phyloP scores from a whole-genome alignment of 2,329 filamentous ascomycete genomes.

The Talaromyces verruculosus region DNA sequence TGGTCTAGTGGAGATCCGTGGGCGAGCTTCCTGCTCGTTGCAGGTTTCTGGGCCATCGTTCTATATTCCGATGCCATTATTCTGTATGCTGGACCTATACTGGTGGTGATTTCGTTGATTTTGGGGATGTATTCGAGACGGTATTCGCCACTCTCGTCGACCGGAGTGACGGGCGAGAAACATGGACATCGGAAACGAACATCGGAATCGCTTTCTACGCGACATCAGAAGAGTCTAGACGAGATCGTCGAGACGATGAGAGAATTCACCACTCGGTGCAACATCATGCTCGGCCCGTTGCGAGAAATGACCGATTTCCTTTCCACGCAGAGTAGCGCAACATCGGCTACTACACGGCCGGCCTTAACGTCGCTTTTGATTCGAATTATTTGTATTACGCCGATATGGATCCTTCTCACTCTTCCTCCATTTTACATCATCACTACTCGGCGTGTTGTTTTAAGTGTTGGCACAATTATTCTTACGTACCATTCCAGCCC shows the following conservation, averaged over 20 bases:
- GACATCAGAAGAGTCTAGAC: slow-evolving; percentile 90
- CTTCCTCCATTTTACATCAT: slow-evolving; percentile 81
- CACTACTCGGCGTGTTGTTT: slow-evolving; percentile 77
- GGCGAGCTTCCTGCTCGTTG: slow-evolving; percentile 92
- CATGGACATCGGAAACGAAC: slow-evolving; percentile 53
- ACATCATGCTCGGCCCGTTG: slow-evolving; percentile 85
- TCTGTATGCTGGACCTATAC: slow-evolving; percentile 76
- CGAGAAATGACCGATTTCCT: slow-evolving; percentile 89
- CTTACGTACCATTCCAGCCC: slow-evolving; percentile 91
- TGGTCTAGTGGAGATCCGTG: slow-evolving; percentile 94
- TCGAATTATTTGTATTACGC: slow-evolving; percentile 81
- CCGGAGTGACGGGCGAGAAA: slow-evolving; percentile 69
- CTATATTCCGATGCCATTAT: slow-evolving; percentile 85
- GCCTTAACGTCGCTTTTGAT: slow-evolving; percentile 87
- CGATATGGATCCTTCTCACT: slow-evolving; percentile 81
- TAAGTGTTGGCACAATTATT: slow-evolving; percentile 82
- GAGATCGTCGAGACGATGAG: slow-evolving; percentile 93
- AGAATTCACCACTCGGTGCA: slow-evolving; percentile 86
- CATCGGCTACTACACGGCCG: slow-evolving; percentile 84
- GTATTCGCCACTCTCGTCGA: slow-evolving; percentile 87
- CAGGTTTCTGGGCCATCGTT: slow-evolving; percentile 78
- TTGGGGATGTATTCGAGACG: slow-evolving; percentile 87
- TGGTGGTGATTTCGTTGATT: slow-evolving; percentile 77
- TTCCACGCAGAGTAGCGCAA: slow-evolving; percentile 84
- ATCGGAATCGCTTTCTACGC: slow-evolving; percentile 65